Conservation (phyloP, 108 stramenopile genomes). For the Skeletonema menzelii region DNA sequence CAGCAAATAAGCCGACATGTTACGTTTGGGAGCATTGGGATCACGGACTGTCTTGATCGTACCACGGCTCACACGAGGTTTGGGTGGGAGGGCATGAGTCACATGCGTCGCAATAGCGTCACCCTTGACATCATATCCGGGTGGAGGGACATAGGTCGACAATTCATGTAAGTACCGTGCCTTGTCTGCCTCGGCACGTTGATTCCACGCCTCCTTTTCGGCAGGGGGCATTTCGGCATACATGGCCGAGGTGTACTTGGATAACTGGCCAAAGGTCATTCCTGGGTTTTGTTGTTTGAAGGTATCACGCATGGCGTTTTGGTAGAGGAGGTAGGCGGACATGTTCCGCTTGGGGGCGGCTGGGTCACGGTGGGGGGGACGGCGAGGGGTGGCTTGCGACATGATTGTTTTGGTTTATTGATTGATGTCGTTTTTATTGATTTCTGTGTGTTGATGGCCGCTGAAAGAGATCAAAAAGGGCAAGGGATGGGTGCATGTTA, state of each 20-base stretch:
- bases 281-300: conserved; percentile 84
- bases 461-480: not conserved
- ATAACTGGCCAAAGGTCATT: conserved; percentile 80
- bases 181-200: conserved; percentile 83
- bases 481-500: not conserved
- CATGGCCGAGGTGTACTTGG: conserved; percentile 88
- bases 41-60: conserved; percentile 73
- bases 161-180: conserved; percentile 79
- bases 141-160: conserved; percentile 68
- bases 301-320: conserved; percentile 80
- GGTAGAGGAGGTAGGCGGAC: conserved; percentile 82
- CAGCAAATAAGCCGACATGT: conserved; percentile 85
- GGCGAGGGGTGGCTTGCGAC: conserved; percentile 5
- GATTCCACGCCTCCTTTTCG: conserved; percentile 82
- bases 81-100: conserved; percentile 3
- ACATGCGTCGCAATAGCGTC: conserved; percentile 64
- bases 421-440: too few species aligned
- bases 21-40: conserved; percentile 89
- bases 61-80: conserved; percentile 53
- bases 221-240: conserved; percentile 73
- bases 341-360: conserved; percentile 87
- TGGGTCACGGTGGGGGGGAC: conserved; percentile 60
- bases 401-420: not conserved
- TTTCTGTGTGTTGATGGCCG: not conserved
- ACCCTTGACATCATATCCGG: conserved; percentile 86